Base-by-base conservation (phyloP, 768 basidiomycete species). In the Pisolithus marmoratus region DNA sequence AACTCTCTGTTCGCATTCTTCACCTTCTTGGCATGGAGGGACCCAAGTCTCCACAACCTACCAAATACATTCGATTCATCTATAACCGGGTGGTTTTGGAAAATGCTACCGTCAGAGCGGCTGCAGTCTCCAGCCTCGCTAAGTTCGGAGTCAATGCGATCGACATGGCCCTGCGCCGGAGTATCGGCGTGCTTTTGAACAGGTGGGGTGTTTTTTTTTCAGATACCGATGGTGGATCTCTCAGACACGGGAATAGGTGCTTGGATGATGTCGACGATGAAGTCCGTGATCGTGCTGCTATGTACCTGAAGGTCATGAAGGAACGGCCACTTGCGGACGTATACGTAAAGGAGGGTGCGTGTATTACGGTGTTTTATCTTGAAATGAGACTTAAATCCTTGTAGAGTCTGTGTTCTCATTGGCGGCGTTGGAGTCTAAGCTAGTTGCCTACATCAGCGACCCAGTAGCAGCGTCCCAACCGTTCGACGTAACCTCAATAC, bases 71-170 rank as follows among this genome's bases (percentile, higher is more conserved):
- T 66, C 89, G 96, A 41, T 98, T 94, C 76, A 99, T 99, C 64
- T 99, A 99, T 73, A 99, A 99, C 72, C 93, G 96, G 26, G 96
- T 99, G 22, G 94, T 99, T 15, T 74, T 99, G 61, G 96, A 99
- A 72, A 99, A 98, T 60, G 93, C 96, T 5, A 94, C 94, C 43
- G 96, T 99, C 47, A 79, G 96, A 55, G 95, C 96, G 19, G 96
- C 96, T 1, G 96, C 96, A 22, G 95, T 99, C 9, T 77, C 91
- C 19, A 91, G 88, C 60, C 72, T 99, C 66, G 96, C 93, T 48
- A 98, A 98, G 73, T 98, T 99, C 59, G 96, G 96, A 51, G 85
- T 96, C 47, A 90, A 91, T 62, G 86, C 90, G 15, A 71, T 78
- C 5, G 96, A 98, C 66, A 69, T 73, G 47, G 75, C 80, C 36